Evolutionary conservation across 495 filamentous ascomycete genomes (phyloP), one percentile per base, ranked within the genome.

Genomic region (Symbiotaphrina buchneri): DNA sequence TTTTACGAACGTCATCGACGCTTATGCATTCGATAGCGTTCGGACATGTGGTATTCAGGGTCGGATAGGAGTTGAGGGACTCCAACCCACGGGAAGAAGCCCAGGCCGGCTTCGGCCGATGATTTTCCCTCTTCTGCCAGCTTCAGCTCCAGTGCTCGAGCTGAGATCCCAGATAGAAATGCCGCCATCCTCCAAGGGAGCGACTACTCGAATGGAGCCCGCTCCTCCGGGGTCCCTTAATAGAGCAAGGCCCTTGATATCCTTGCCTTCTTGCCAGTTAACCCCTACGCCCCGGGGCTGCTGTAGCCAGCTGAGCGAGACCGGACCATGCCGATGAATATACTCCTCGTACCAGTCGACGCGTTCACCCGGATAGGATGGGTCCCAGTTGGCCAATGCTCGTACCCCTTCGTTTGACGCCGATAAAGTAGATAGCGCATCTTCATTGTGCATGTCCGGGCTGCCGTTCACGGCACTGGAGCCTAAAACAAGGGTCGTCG

Each of bases 341-440:
- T 78, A 93, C 49, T 93, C 83, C 30, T 73, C 66, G 40, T 90
- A 93, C 71, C 79, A 93, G 30, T 77, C 65, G 10, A 77, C 55
- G 22, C 54, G 53, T 46, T 79, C 73, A 8, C 54, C 51, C 10
- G 73, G 68, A 35, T 74, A 74, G 3, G 65, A 65, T 1, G 79
- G 77, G 38, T 93, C 81, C 82, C 82, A 91, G 38, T 74, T 77
- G 4, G 68, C 71, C 30, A 75, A 63, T 37, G 53, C 65, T 51
- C 58, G 63, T 43, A 43, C 49, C 33, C 57, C 54, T 35, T 55
- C 50, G 6, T 40, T 48, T 31, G 44, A 39, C 3, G 52, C 43
- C 45, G 46, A 40, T 45, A 54, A 19, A 56, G 34, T 39, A 48
- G 47, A 26, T 50, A 46, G 28, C 55, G 40, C 10, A 50, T 51